Evolutionary conservation across 2,329 filamentous ascomycete species (phyloP), one percentile per base, ranked within the genome.

Genomic region (Daldinia sp.): DNA sequence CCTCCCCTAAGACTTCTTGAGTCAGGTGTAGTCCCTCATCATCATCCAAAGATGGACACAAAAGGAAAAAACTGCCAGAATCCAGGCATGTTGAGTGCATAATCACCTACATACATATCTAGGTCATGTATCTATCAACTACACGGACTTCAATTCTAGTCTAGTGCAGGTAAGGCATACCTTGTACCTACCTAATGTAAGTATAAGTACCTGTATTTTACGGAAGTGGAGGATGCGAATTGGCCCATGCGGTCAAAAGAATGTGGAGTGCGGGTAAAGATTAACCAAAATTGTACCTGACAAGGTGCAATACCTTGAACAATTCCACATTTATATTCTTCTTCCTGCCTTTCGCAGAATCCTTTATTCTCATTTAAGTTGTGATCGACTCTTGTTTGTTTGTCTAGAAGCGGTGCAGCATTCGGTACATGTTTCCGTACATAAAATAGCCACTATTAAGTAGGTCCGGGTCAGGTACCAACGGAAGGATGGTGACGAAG

Each of bases 1-100:
- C 61, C 63, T 60, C 46, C 15, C 13, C 46, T 50, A 50, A 50
- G 46, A 30, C 67, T 59, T 59, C 59, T 63, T 63, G 65, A 71
- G 53, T 71, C 65, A 71, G 56, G 55, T 39, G 50, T 46, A 35
- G 56, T 46, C 39, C n/a, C n/a, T n/a, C n/a, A n/a, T 53, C 35
- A 55, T 6, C 53, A 6, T 41, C 42, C 51, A 28, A 12, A 30
- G 5, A 58, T 48, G 4, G 39, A 67, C 56, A 28, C 51, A 61
- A 62, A 64, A 30, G 63, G 46, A 69, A 61, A 63, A 30, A 54
- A 26, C 26, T 35, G 30, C 18, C 20, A 60, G 26, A 63, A 41
- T 51, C 48, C 62, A 67, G 55, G 15, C 50, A 44, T 33, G 39
- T 13, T 26, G 18, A 48, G n/a, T 39, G 30, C 7, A 33, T 33